Evolutionary conservation across 164 flowering plant species (phyloP), one percentile per base, ranked within the genome.

Genomic region (Kalanchoe fedtschenkoi): DNA sequence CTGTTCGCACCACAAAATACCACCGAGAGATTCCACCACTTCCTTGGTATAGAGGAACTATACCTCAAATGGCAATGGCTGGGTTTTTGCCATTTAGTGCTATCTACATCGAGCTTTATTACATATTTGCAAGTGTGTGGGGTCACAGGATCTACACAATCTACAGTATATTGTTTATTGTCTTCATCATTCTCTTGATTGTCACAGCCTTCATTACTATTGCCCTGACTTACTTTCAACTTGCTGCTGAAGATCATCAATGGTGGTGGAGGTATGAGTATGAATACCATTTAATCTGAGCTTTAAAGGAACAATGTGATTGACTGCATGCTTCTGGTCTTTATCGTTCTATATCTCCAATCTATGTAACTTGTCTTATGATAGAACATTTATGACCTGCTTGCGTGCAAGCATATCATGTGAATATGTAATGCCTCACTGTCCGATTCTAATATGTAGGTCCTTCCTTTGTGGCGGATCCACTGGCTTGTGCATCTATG

Each of bases 231-330:
- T 54, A 54, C 58, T 54, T 29, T 29, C 58, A 54, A 29, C 58
- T 54, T 54, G 58, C 58, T 54, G 58, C 58, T 22, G 58, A 54
- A 54, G 33, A 54, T 29, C 58, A 54, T 54, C 29, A 29, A 4
- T 54, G 58, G 58, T 54, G 58, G 58, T 54, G 58, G 58, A 54
- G 58, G 58, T 54, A 54, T 8, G 43, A 8, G 43, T 39, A 8
- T 13, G 2, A 4, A 14, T 29, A 24, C 30, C 3, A 24, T 22
- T 3, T 54, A 15, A 8, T 11, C 24, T 30, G 2, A 5, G 46
- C 46, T 15, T 42, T 39, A 8, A 39, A 39, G 13, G 42, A 15
- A 15, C 4, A 41, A 15, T 15, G 46, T 41, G 46, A 17, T 8
- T 3, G 5, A 24, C 32, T 54, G 8, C 32, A 21, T 26, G 13